These are phyloP conservation scores for Hypoxylon lienhwacheense DNA, from an alignment of 495 filamentous ascomycete species.

Conservation along the genomic window DNA sequence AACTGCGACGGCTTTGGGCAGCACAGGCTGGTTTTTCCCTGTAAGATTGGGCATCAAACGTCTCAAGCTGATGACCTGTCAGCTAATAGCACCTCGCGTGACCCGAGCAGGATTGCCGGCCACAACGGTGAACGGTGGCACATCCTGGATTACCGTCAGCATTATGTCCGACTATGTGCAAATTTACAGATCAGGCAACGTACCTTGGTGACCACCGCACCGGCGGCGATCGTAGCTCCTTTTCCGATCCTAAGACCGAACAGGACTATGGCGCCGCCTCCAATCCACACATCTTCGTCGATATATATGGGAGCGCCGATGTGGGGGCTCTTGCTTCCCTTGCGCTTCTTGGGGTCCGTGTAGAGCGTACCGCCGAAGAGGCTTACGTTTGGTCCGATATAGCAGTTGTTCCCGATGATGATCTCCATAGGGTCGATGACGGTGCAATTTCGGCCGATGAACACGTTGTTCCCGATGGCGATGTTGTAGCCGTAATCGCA, in stretches of 20 bases:
- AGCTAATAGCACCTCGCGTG: conserved; percentile 52
- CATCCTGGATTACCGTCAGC: conserved; percentile 43
- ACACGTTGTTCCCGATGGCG: conserved; percentile 80
- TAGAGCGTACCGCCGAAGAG: conserved; percentile 77
- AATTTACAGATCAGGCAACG: conserved; percentile 20
- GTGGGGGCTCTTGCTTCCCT: conserved; percentile 73
- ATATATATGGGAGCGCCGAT: conserved; percentile 74
- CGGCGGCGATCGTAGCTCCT: conserved; percentile 79
- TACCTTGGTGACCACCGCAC: conserved; percentile 87
- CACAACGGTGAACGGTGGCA: conserved; percentile 63
- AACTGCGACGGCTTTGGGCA: too few species aligned
- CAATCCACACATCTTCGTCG: conserved; percentile 84
- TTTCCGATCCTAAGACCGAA: conserved; percentile 80
- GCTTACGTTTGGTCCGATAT: conserved; percentile 84
- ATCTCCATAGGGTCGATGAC: conserved; percentile 77
- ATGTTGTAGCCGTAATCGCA: conserved; percentile 98
- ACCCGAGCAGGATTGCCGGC: conserved; percentile 65
- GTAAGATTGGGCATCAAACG: conserved; percentile 4
- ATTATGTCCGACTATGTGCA: neutral
- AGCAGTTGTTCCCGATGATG: conserved; percentile 77
- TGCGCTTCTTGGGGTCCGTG: conserved; percentile 72
- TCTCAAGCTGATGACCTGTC: conserved; percentile 8
- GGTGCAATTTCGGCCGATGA: conserved; percentile 82
- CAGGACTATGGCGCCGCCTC: conserved; percentile 80
- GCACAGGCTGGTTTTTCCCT: too few species aligned